A percentile compares a stretch with the other conserved stretches of the same genome.
Evolutionary conservation across 345 rosid genomes (phyloP).

Genomic region (Dipteronia dyeriana): DNA sequence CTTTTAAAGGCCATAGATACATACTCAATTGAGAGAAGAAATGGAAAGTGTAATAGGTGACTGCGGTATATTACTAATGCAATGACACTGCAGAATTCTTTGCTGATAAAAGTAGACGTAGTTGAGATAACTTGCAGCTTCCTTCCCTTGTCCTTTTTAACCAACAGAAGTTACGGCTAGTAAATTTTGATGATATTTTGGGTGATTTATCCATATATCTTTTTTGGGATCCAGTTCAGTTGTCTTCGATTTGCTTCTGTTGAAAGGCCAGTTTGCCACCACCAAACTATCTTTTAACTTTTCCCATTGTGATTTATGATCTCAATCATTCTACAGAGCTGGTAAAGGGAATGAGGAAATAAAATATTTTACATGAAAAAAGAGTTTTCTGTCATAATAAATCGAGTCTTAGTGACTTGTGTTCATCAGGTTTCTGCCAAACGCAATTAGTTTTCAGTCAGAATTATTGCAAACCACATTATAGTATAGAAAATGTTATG

Average conservation of each 20-base stretch:
- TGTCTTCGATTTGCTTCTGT: background rate
- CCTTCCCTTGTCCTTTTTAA: background rate
- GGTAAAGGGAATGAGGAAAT: too few species aligned
- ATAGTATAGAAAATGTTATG: too few species aligned
- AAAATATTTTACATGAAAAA: background rate
- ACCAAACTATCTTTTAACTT: too few species aligned
- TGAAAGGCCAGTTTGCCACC: background rate
- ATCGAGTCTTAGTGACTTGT: background rate
- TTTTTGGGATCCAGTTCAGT: background rate
- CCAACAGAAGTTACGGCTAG: constrained; percentile 4
- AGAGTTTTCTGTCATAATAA: too few species aligned
- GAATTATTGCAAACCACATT: background rate
- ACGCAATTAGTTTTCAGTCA: background rate
- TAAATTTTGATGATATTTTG: background rate
- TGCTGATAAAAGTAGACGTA: too few species aligned
- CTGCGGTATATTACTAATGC: background rate
- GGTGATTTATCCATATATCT: background rate
- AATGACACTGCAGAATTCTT: background rate
- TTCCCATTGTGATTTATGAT: too few species aligned
- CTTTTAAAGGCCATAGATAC: too few species aligned
- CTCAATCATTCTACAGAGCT: too few species aligned
- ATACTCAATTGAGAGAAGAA: background rate
- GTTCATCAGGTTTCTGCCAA: background rate
- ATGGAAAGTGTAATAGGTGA: background rate
- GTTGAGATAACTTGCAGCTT: too few species aligned